Conservation (phyloP, 2,329 filamentous ascomycete species). For the Apiospora arundinis region DNA sequence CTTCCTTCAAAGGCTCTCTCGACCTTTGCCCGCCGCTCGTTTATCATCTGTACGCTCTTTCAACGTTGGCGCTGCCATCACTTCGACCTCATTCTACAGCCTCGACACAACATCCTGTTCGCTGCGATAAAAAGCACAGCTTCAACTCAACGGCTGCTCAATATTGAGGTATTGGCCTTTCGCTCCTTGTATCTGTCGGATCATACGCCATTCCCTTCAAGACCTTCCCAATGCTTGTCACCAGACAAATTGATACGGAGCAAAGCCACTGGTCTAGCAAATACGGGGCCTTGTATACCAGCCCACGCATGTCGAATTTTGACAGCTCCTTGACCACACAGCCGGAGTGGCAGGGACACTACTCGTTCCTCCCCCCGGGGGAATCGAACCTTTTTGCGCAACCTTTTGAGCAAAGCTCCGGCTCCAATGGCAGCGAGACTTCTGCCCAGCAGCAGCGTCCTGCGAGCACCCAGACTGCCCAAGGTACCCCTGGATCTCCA, state of each 20-base stretch:
- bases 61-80: neutral
- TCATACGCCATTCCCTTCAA: constrained; percentile 3
- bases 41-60: constrained; percentile 9
- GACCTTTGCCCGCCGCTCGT: constrained; percentile 20
- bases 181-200: constrained; percentile 7
- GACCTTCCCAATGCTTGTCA: constrained; percentile 60
- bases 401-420: constrained; percentile 49
- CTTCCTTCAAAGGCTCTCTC: constrained; percentile 7
- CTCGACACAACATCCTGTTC: neutral
- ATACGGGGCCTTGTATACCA: constrained; percentile 54
- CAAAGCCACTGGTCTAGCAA: constrained; percentile 63
- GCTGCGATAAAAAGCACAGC: neutral
- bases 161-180: neutral
- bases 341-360: constrained; percentile 63
- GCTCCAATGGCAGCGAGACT: constrained; percentile 42
- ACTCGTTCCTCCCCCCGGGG: constrained; percentile 55
- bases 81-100: neutral
- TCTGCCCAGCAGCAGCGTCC: constrained; percentile 43
- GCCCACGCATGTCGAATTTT: constrained; percentile 65
- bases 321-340: constrained; percentile 58
- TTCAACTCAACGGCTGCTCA: neutral
- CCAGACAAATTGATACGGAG: constrained; percentile 59
- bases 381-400: constrained; percentile 54
- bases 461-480: constrained; percentile 49
- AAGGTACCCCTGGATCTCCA: constrained; percentile 39